A percentile compares a stretch with the other conserved stretches of the same genome.
phyloP scores from a whole-genome alignment of 176 grass and related monocot genomes.

The Eragrostis nindensis region DNA sequence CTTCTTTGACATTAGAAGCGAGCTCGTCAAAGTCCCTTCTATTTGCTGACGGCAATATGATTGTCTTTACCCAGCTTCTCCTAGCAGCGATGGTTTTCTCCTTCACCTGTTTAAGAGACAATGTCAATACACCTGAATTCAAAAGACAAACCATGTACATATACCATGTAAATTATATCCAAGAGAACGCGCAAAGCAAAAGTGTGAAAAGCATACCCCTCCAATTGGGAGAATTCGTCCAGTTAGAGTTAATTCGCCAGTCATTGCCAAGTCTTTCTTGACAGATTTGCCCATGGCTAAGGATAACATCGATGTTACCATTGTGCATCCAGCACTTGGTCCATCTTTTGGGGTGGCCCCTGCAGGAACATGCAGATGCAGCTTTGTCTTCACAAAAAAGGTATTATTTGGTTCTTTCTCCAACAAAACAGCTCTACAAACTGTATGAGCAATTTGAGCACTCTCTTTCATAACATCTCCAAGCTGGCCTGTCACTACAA shows the following conservation, averaged over 20 bases:
- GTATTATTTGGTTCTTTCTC: constrained; percentile 68
- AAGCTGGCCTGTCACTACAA: constrained; percentile 90
- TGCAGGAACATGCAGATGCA: constrained; percentile 92
- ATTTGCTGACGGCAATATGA: constrained; percentile 90
- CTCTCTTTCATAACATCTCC: constrained; percentile 98
- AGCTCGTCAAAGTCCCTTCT: constrained; percentile 90
- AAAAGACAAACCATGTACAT: background rate
- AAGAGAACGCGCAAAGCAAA: constrained; percentile 4
- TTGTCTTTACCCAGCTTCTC: constrained; percentile 77
- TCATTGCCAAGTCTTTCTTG: constrained; percentile 93
- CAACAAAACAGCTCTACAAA: constrained; percentile 75
- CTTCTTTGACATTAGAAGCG: constrained; percentile 90
- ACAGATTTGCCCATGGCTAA: constrained; percentile 83
- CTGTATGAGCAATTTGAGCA: constrained; percentile 90
- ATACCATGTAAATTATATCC: constrained; percentile 23
- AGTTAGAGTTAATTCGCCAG: constrained; percentile 88
- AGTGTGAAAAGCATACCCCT: constrained; percentile 52
- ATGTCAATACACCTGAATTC: background rate
- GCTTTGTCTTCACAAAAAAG: constrained; percentile 74
- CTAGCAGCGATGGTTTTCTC: constrained; percentile 94
- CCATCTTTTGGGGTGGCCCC: constrained; percentile 96
- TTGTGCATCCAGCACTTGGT: constrained; percentile 90
- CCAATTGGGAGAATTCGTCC: constrained; percentile 86
- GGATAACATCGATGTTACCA: constrained; percentile 95
- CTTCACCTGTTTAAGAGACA: constrained; percentile 72